Conservation (phyloP, 768 basidiomycete genomes). For the Rhodotorula toruloides region DNA sequence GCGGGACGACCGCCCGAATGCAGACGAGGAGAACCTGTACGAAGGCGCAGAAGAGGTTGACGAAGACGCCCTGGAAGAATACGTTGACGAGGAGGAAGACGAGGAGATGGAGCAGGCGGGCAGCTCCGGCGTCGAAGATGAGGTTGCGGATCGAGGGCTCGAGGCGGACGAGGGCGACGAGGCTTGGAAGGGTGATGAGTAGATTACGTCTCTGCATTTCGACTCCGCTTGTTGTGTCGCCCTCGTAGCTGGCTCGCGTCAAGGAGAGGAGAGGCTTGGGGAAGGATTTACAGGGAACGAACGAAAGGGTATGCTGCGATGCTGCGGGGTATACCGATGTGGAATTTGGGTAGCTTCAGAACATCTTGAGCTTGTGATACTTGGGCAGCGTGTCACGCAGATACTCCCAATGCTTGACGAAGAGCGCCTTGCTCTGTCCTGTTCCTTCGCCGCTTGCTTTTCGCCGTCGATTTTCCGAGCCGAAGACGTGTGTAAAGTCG, state of each 20-base stretch:
- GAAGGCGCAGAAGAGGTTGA: conserved; percentile 51
- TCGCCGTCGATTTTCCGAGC: conserved; percentile 61
- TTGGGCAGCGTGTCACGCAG: conserved; percentile 57
- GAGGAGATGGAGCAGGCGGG: conserved; percentile 5
- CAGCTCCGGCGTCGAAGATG: conserved; percentile 11
- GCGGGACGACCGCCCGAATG: conserved; percentile 51
- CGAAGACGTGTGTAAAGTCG: conserved; percentile 79
- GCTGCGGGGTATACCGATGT: background rate
- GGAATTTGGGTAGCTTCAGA: background rate
- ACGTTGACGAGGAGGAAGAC: conserved; percentile 12
- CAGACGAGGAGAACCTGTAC: conserved; percentile 48
- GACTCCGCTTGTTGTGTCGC: background rate
- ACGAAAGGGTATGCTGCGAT: background rate
- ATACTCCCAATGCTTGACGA: conserved; percentile 85
- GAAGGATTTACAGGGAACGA: background rate
- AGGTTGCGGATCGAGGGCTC: background rate
- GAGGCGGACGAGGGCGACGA: conserved; percentile 6
- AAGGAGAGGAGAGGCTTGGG: background rate
- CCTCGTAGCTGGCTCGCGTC: background rate
- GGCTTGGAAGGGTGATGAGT: conserved; percentile 1
- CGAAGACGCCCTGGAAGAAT: conserved; percentile 34
- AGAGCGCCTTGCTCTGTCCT: conserved; percentile 73
- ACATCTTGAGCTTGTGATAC: conserved; percentile 35
- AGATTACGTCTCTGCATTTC: too few relatives aligned
- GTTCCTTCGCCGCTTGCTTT: conserved; percentile 65